Percentiles rank a stretch among this genome's conserved stretches.
Conservation (phyloP, 257 asterid genomes). For the Penstemon newberryi region DNA sequence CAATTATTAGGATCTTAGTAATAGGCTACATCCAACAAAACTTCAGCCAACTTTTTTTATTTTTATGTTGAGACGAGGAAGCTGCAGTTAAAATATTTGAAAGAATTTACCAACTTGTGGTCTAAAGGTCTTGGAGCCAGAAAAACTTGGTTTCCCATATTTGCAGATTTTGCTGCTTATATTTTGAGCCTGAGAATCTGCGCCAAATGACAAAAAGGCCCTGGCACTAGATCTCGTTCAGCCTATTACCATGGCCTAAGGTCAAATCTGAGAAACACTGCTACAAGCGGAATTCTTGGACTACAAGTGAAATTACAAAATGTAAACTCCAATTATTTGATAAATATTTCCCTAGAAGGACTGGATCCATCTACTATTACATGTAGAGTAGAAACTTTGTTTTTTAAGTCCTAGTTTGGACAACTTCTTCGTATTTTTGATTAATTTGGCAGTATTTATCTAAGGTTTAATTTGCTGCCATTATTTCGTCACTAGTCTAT, state of each 20-base stretch:
- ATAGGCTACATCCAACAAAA: no score
- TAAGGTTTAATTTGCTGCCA: slow-evolving; percentile 7
- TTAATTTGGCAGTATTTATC: neutral
- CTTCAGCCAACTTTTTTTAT: no score
- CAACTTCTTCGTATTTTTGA: neutral
- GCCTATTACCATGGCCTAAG: neutral
- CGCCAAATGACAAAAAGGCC: neutral
- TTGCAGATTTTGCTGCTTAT: neutral
- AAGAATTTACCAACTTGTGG: neutral
- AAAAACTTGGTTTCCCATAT: neutral
- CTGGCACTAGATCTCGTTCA: neutral
- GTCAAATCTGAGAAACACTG: neutral
- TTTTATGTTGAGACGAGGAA: neutral
- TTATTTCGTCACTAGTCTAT: neutral
- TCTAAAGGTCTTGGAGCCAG: neutral
- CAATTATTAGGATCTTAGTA: neutral
- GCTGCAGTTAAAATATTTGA: neutral
- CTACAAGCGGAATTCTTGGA: neutral
- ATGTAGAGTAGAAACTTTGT: neutral
- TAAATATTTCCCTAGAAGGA: neutral
- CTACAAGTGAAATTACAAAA: neutral
- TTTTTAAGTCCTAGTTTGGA: neutral
- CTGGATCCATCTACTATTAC: neutral
- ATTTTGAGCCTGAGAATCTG: neutral
- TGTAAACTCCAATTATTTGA: neutral